Percentiles rank a stretch among this genome's conserved stretches.
These are phyloP conservation scores for Aspergillus udagawae DNA, from an alignment of 2,329 filamentous ascomycete genomes.

Conservation along the genomic window DNA sequence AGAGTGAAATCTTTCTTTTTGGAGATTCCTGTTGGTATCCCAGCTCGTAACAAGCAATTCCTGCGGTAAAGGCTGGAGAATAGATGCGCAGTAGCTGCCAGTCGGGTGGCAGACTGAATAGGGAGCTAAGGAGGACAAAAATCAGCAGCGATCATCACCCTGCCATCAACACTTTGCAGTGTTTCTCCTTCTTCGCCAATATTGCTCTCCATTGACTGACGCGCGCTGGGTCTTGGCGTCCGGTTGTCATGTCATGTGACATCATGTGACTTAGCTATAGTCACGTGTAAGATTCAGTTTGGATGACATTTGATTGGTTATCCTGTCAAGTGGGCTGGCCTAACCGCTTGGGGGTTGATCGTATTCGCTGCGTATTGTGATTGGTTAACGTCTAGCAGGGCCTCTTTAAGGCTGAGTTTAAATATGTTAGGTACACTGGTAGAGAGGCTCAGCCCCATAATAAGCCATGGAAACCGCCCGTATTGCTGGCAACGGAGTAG, in stretches of 20 bases:
- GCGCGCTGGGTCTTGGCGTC: slow-evolving; percentile 15
- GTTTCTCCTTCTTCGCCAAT: neutral
- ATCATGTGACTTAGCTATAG: slow-evolving; percentile 5
- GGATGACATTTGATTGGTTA: neutral
- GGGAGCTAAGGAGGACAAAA: neutral
- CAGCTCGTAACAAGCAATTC: neutral
- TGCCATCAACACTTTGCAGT: neutral
- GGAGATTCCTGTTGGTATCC: neutral
- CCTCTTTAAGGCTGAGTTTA: too few relatives aligned
- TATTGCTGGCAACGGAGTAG: neutral
- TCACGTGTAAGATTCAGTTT: neutral
- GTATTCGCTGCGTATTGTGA: neutral
- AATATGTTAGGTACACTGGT: too few relatives aligned
- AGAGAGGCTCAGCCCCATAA: neutral
- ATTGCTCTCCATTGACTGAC: slow-evolving; percentile 3
- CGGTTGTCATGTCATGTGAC: slow-evolving; percentile 11
- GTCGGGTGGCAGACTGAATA: neutral
- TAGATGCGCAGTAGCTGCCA: neutral
- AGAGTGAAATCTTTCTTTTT: neutral
- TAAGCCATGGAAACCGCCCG: neutral
- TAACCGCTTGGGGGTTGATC: neutral
- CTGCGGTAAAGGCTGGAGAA: neutral
- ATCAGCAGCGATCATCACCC: neutral
- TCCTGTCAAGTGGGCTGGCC: neutral
- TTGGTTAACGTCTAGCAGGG: neutral